Evolutionary conservation across 805 yeast genomes (phyloP).

Genomic region (Cyberlindnera suaveolens): DNA sequence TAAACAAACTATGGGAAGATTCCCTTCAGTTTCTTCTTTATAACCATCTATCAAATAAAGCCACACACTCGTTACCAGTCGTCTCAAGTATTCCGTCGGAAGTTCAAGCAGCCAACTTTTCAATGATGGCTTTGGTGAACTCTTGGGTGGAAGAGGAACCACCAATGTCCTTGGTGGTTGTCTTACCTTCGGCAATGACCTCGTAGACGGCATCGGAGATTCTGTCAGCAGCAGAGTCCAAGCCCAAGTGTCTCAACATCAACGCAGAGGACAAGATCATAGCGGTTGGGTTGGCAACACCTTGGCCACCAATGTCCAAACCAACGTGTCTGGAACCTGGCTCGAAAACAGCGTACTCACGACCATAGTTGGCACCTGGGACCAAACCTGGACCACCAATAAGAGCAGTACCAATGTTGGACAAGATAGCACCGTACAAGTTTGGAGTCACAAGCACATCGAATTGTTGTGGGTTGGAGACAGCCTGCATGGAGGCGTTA

Average conservation of each 20-base stretch:
- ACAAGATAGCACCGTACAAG: slow-evolving; percentile 94
- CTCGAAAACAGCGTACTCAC: slow-evolving; percentile 96
- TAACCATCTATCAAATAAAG: too few relatives aligned
- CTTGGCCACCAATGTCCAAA: slow-evolving; percentile 89
- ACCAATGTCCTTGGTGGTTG: slow-evolving; percentile 86
- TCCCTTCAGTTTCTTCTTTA: too few relatives aligned
- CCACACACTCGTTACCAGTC: too few relatives aligned
- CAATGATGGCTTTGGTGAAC: slow-evolving; percentile 86
- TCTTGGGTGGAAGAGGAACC: slow-evolving; percentile 87
- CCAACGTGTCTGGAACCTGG: slow-evolving; percentile 99
- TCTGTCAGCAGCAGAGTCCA: slow-evolving; percentile 76
- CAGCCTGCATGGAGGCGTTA: slow-evolving; percentile 99
- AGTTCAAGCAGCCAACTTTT: slow-evolving; percentile 18
- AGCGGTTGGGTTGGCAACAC: slow-evolving; percentile 97
- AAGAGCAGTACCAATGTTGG: slow-evolving; percentile 95
- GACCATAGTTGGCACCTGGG: slow-evolving; percentile 97
- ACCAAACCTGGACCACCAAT: slow-evolving; percentile 98
- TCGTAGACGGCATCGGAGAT: slow-evolving; percentile 85
- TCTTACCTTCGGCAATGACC: slow-evolving; percentile 83
- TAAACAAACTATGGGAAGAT: too few relatives aligned
- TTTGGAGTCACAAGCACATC: slow-evolving; percentile 97
- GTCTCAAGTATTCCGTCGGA: background rate
- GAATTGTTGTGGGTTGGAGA: slow-evolving; percentile 95
- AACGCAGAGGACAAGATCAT: slow-evolving; percentile 87
- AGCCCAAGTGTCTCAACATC: slow-evolving; percentile 93